These are phyloP conservation scores for Saturnispora saitoi DNA, from an alignment of 805 yeast genomes.

Conservation along the genomic window DNA sequence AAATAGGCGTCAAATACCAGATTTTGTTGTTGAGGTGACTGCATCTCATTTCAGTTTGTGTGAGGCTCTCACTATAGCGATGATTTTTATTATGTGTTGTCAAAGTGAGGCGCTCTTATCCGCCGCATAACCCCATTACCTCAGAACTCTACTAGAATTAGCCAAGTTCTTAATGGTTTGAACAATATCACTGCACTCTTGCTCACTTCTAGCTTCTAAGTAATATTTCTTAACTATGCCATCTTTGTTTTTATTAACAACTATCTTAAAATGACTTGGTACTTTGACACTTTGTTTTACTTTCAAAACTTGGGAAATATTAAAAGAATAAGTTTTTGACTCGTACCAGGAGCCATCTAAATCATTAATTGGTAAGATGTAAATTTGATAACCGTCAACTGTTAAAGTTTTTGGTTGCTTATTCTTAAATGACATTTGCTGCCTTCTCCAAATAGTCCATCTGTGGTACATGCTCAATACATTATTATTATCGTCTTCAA, in stretches of 20 bases:
- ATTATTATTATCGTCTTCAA: slow-evolving; percentile 1
- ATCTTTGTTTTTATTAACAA: slow-evolving; percentile 47
- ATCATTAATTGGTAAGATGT: slow-evolving; percentile 79
- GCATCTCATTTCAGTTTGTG: background rate
- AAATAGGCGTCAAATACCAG: too few species aligned
- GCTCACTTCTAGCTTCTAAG: slow-evolving; percentile 59
- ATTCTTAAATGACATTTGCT: slow-evolving; percentile 72
- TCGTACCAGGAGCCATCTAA: slow-evolving; percentile 52
- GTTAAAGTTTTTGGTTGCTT: slow-evolving; percentile 78
- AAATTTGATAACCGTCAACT: slow-evolving; percentile 90
- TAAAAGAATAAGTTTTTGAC: slow-evolving; percentile 78
- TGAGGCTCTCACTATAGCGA: background rate
- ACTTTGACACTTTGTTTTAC: slow-evolving; percentile 71
- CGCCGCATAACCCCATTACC: background rate
- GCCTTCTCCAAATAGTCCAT: slow-evolving; percentile 83
- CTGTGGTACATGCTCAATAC: slow-evolving; percentile 54
- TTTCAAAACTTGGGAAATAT: slow-evolving; percentile 65
- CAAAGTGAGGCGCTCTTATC: background rate
- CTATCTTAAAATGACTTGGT: slow-evolving; percentile 73
- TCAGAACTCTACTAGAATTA: background rate
- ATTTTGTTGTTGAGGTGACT: too few species aligned
- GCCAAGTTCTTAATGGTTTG: slow-evolving; percentile 53
- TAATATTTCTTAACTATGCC: slow-evolving; percentile 76
- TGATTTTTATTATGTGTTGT: background rate
- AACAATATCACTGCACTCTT: slow-evolving; percentile 67